These are phyloP conservation scores for Clitopilus passeckerianus DNA, from an alignment of 768 basidiomycete genomes.

Conservation along the genomic window DNA sequence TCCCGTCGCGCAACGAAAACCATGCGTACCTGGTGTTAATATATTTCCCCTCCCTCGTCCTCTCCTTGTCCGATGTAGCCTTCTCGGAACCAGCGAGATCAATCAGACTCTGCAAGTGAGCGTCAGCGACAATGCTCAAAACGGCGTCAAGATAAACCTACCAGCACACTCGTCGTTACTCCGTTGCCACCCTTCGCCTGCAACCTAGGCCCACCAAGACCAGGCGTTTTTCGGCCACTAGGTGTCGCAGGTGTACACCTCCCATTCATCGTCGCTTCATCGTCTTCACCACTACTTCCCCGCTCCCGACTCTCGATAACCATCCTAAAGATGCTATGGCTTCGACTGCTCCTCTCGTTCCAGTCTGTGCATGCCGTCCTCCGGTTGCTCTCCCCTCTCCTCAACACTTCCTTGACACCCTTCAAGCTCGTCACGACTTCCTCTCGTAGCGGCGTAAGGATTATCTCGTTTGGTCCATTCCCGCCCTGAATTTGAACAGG, in stretches of 20 bases:
- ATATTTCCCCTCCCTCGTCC: slow-evolving; percentile 94
- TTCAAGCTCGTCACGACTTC: slow-evolving; percentile 92
- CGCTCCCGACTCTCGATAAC: slow-evolving; percentile 86
- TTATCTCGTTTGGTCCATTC: slow-evolving; percentile 48
- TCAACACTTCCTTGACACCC: slow-evolving; percentile 79
- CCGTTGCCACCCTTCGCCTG: slow-evolving; percentile 78
- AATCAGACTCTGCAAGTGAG: slow-evolving; percentile 65
- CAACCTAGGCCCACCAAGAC: slow-evolving; percentile 47
- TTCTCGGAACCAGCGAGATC: slow-evolving; percentile 97
- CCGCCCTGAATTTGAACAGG: slow-evolving; percentile 75
- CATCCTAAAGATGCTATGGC: slow-evolving; percentile 90
- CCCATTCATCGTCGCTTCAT: slow-evolving; percentile 23
- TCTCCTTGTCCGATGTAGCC: slow-evolving; percentile 91
- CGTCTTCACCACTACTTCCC: slow-evolving; percentile 39
- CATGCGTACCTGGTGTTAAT: slow-evolving; percentile 77
- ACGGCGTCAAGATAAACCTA: slow-evolving; percentile 22
- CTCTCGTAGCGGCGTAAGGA: slow-evolving; percentile 77
- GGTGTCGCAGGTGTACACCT: slow-evolving; percentile 20
- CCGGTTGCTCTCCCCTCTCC: slow-evolving; percentile 81
- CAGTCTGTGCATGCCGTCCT: slow-evolving; percentile 97
- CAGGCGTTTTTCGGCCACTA: slow-evolving; percentile 37
- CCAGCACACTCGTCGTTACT: slow-evolving; percentile 74
- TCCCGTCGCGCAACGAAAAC: not conserved
- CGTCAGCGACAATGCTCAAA: slow-evolving; percentile 2
- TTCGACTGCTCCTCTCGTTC: slow-evolving; percentile 93